phyloP scores from a whole-genome alignment of 257 asterid species.

The Nyctanthes arbortristis region DNA sequence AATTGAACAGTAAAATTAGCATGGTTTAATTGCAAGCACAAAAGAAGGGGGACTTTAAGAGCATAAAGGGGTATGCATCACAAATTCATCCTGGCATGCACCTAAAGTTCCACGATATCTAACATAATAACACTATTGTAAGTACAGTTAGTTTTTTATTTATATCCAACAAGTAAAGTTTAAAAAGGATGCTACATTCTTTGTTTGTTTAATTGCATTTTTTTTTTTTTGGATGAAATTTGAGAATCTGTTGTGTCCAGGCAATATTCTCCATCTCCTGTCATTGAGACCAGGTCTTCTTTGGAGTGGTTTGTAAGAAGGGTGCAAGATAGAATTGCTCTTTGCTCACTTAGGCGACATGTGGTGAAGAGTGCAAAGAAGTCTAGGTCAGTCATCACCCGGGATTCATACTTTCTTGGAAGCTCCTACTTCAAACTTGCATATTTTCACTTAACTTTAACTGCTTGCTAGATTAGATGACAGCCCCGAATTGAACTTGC shows the following conservation, averaged over 20 bases:
- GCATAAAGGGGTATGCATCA: neutral
- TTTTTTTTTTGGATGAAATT: conserved; percentile 9
- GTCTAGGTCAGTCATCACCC: conserved; percentile 58
- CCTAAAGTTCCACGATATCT: neutral
- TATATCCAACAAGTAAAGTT: neutral
- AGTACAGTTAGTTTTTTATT: conserved; percentile 7
- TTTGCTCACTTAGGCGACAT: conserved; percentile 64
- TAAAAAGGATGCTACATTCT: neutral
- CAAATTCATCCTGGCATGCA: neutral
- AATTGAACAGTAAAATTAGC: neutral
- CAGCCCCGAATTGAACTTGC: neutral
- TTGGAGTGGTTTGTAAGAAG: conserved; percentile 80
- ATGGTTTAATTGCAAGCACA: neutral
- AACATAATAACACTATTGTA: neutral
- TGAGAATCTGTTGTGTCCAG: conserved; percentile 37
- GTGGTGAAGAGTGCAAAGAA: conserved; percentile 60
- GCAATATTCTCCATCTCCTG: conserved; percentile 43
- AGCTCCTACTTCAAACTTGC: neutral
- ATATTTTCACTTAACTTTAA: conserved; percentile 8
- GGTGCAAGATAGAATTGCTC: conserved; percentile 75
- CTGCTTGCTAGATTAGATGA: neutral
- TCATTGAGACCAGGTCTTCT: conserved; percentile 43
- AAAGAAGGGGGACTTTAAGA: neutral
- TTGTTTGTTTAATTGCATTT: neutral
- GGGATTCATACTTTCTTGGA: conserved; percentile 5